phyloP scores from a whole-genome alignment of 495 filamentous ascomycete genomes.

The Talaromyces ruber region DNA sequence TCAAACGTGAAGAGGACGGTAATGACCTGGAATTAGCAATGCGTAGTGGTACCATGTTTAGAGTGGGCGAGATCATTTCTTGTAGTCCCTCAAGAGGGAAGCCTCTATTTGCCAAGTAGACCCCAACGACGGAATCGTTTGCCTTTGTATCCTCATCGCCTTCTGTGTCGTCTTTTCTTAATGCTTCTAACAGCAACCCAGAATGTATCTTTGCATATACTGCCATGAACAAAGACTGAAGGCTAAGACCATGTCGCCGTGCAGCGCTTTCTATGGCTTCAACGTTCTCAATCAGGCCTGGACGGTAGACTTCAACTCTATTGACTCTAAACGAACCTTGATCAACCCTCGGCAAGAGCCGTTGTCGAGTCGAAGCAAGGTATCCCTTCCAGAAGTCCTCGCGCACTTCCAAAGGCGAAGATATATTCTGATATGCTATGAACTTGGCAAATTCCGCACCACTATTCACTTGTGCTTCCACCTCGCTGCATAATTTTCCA shows the following conservation, averaged over 20 bases:
- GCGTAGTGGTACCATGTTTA: conserved; percentile 28
- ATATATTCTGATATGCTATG: conserved; percentile 20
- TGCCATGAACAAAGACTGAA: conserved; percentile 26
- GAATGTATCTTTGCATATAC: conserved; percentile 24
- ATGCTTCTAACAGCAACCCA: background rate
- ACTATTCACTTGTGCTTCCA: conserved; percentile 1
- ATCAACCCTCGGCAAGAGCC: background rate
- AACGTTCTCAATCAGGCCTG: conserved; percentile 20
- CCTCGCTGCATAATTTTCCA: conserved; percentile 10
- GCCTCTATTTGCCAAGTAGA: conserved; percentile 30
- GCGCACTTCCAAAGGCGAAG: conserved; percentile 17
- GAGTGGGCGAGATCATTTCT: conserved; percentile 20
- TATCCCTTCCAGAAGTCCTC: conserved; percentile 25
- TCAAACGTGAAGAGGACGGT: background rate
- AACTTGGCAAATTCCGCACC: conserved; percentile 17
- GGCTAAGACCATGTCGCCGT: conserved; percentile 19
- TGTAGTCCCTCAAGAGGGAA: conserved; percentile 18
- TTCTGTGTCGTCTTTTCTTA: background rate
- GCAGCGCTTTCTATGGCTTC: conserved; percentile 18
- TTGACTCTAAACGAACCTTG: background rate
- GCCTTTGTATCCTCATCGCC: conserved; percentile 1
- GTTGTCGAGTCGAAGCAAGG: conserved; percentile 9
- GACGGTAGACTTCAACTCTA: conserved; percentile 16
- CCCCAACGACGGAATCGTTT: conserved; percentile 16
- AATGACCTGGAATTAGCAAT: conserved; percentile 3